Conservation (phyloP, 176 grass and related monocot genomes). For the Aegilops tauschii region DNA sequence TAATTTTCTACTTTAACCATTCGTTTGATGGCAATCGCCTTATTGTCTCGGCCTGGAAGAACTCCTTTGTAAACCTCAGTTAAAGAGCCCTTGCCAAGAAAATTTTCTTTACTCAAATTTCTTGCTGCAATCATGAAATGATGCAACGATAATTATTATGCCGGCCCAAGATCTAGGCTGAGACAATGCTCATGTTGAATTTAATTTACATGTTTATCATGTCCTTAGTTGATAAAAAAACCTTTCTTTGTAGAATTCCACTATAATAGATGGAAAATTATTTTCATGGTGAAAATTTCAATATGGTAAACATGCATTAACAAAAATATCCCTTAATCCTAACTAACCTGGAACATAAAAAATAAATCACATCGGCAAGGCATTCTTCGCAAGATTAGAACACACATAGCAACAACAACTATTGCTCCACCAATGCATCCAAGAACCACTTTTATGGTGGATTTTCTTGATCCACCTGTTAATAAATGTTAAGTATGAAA, state of each 20-base stretch:
- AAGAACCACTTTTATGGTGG: background rate
- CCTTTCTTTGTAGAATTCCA: background rate
- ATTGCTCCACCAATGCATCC: background rate
- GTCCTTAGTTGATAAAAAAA: no score
- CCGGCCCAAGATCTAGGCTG: no score
- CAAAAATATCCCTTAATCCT: background rate
- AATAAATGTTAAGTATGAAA: background rate
- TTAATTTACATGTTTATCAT: no score
- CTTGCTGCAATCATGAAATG: constrained; percentile 77
- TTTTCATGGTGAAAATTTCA: background rate
- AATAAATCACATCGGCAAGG: background rate
- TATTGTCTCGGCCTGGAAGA: constrained; percentile 50
- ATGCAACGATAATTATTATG: constrained; percentile 64
- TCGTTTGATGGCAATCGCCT: constrained; percentile 60
- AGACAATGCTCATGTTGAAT: no score
- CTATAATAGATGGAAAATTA: background rate
- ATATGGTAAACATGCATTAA: background rate
- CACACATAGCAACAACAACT: background rate
- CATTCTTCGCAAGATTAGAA: background rate
- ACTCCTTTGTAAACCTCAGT: constrained; percentile 80
- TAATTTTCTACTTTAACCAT: constrained; percentile 31
- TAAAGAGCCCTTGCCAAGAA: constrained; percentile 86
- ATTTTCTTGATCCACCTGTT: background rate
- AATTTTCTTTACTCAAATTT: constrained; percentile 55
- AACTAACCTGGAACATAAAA: background rate